Percentiles rank a stretch among this genome's conserved stretches.
Conservation (phyloP, 2,329 filamentous ascomycete species). For the Claviceps spartinae region DNA sequence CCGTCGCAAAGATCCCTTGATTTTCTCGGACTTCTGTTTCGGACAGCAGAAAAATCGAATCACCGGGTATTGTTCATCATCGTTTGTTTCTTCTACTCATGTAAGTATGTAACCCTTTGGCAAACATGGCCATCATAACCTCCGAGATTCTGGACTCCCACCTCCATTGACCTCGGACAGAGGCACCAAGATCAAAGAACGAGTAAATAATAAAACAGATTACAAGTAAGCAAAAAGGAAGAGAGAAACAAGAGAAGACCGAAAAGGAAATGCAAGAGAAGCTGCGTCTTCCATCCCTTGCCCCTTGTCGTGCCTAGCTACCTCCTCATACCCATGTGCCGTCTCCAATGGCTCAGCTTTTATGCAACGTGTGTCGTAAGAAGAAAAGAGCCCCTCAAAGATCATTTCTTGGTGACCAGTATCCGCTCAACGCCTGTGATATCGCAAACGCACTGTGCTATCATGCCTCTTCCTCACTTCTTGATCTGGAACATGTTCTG, state of each 20-base stretch:
- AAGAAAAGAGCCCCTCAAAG: not conserved
- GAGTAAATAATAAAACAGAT: not conserved
- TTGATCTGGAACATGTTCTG: too few species aligned
- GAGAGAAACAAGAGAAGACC: not conserved
- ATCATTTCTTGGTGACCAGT: not conserved
- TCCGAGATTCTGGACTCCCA: not conserved
- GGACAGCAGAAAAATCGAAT: too few species aligned
- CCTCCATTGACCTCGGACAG: not conserved
- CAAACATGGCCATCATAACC: not conserved
- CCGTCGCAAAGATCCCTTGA: too few species aligned
- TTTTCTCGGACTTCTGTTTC: too few species aligned
- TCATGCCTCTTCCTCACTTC: not conserved
- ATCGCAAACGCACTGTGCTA: constrained; percentile 4
- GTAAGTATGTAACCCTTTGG: not conserved
- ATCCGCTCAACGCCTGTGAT: constrained; percentile 7
- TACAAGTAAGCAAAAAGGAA: not conserved
- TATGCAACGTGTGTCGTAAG: constrained; percentile 8
- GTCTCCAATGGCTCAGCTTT: constrained; percentile 1
- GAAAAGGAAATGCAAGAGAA: not conserved
- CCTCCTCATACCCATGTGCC: not conserved
- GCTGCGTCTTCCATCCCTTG: not conserved
- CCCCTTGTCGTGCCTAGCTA: not conserved
- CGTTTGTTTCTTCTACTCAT: not conserved
- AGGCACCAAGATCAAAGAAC: not conserved
- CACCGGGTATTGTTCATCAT: not conserved